Percentiles rank a stretch among this genome's conserved stretches.
Evolutionary conservation across 768 basidiomycete species (phyloP).

Genomic region (Crucibulum laeve): DNA sequence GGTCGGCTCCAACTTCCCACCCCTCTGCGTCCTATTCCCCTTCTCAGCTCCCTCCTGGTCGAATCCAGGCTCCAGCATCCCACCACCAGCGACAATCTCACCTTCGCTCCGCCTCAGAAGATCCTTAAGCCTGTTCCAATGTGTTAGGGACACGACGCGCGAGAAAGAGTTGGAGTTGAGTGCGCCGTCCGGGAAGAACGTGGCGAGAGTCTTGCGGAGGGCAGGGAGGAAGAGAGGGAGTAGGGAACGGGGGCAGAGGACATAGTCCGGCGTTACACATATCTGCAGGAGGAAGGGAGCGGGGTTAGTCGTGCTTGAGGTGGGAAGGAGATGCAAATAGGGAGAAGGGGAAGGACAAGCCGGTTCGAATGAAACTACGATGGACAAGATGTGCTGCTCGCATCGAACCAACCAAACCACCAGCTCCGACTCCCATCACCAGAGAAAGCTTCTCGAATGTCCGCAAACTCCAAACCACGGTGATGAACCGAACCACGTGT

Average conservation of each 20-base stretch:
- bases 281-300: constrained; percentile 29
- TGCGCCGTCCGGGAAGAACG: constrained; percentile 54
- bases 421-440: too few species aligned
- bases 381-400: too few species aligned
- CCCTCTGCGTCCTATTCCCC: constrained; percentile 30
- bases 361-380: too few species aligned
- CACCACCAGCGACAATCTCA: constrained; percentile 44
- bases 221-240: constrained; percentile 44
- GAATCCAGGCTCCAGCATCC: too few species aligned
- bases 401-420: too few species aligned
- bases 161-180: constrained; percentile 38
- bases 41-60: constrained; percentile 7
- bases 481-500: too few species aligned
- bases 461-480: too few species aligned
- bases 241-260: constrained; percentile 31
- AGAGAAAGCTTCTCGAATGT: too few species aligned
- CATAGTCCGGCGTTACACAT: constrained; percentile 55
- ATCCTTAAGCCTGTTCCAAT: constrained; percentile 48
- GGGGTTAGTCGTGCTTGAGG: neutral
- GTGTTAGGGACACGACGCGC: constrained; percentile 49
- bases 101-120: constrained; percentile 55
- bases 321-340: neutral
- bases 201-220: constrained; percentile 34
- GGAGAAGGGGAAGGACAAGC: too few species aligned
- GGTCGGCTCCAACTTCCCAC: constrained; percentile 51